Conservation (phyloP, 371 early-diverging fungal genomes). For the Rhizopus arrhizus region DNA sequence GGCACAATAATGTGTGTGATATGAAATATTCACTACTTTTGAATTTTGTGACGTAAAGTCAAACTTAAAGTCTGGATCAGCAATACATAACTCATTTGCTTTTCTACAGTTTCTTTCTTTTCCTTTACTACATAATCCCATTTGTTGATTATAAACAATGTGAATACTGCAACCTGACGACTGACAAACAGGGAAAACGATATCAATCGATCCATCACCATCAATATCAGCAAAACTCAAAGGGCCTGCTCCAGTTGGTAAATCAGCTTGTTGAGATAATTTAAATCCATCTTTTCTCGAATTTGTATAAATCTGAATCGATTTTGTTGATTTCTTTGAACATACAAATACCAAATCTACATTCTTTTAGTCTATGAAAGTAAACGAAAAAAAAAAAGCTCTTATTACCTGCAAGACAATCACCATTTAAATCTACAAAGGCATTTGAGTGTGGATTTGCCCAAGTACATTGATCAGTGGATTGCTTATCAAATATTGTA, state of each 20-base stretch:
- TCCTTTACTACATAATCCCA: conserved; percentile 69
- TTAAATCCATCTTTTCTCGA: conserved; percentile 62
- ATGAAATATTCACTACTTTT: conserved; percentile 32
- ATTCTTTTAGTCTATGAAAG: neutral
- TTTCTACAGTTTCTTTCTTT: conserved; percentile 61
- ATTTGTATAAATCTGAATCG: conserved; percentile 81
- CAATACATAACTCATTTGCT: conserved; percentile 68
- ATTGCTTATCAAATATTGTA: conserved; percentile 23
- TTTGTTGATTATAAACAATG: conserved; percentile 83
- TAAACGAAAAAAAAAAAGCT: neutral
- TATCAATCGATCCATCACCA: conserved; percentile 87
- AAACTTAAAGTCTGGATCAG: conserved; percentile 73
- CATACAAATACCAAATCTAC: conserved; percentile 87
- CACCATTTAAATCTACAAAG: conserved; percentile 90
- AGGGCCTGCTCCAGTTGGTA: conserved; percentile 78
- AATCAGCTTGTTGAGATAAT: conserved; percentile 54
- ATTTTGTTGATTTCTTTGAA: conserved; percentile 41
- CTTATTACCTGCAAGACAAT: conserved; percentile 76
- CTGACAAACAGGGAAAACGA: conserved; percentile 75
- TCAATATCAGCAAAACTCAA: conserved; percentile 91
- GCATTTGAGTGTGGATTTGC: conserved; percentile 86
- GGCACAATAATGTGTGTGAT: neutral
- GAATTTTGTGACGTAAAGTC: conserved; percentile 52
- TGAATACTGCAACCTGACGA: conserved; percentile 66
- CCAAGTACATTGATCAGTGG: conserved; percentile 60